A percentile compares a stretch with the other conserved stretches of the same genome.
These are phyloP conservation scores for Puccinia triticina DNA, from an alignment of 1,284 basidiomycete genomes.

Conservation along the genomic window DNA sequence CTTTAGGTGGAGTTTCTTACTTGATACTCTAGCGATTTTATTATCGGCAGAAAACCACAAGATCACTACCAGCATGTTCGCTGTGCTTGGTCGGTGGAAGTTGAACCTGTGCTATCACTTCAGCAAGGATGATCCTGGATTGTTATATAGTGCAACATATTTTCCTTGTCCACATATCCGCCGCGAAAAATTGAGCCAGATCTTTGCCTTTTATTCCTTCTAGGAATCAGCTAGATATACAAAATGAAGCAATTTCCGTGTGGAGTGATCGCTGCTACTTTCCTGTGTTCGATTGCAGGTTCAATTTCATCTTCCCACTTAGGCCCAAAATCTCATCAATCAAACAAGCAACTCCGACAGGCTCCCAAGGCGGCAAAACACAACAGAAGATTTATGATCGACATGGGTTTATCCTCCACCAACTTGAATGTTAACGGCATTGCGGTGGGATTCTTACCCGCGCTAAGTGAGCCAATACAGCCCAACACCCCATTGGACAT, in stretches of 20 bases:
- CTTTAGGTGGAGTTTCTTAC: conserved; percentile 18
- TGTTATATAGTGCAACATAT: no score
- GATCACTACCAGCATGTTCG: conserved; percentile 1
- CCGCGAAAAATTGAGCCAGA: neutral
- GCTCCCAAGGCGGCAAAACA: neutral
- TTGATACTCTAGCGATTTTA: neutral
- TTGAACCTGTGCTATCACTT: neutral
- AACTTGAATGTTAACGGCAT: conserved; percentile 44
- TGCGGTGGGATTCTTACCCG: conserved; percentile 44
- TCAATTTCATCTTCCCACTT: neutral
- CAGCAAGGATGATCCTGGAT: neutral
- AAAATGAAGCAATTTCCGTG: neutral
- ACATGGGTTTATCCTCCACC: conserved; percentile 22
- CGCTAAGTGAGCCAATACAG: conserved; percentile 16
- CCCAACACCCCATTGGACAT: conserved; percentile 47
- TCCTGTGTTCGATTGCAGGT: neutral
- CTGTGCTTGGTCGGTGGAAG: neutral
- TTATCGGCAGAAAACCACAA: neutral
- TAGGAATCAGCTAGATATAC: neutral
- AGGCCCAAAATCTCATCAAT: neutral
- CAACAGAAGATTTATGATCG: neutral
- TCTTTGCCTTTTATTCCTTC: neutral
- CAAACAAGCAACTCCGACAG: conserved; percentile 12
- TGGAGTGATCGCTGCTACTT: neutral
- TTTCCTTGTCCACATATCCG: neutral